phyloP scores from a whole-genome alignment of 2,329 filamentous ascomycete genomes.

The Ambrosiella beaveri region DNA sequence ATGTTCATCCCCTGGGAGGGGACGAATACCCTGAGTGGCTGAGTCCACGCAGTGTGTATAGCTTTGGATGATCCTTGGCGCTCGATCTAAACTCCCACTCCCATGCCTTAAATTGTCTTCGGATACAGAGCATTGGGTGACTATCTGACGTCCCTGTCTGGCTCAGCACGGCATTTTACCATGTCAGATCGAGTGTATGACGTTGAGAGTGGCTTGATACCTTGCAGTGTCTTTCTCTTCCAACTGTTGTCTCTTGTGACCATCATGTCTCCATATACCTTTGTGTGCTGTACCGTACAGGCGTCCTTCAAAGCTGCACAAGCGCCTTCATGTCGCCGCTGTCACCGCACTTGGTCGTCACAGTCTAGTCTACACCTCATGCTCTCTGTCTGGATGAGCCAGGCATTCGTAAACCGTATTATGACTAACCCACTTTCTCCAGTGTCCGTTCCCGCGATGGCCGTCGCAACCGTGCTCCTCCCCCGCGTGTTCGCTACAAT shows the following conservation, averaged over 20 bases:
- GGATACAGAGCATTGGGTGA: background rate
- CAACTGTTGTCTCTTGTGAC: background rate
- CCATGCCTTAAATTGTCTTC: background rate
- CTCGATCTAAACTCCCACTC: slow-evolving; percentile 24
- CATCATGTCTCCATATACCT: background rate
- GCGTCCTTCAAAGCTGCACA: slow-evolving; percentile 9
- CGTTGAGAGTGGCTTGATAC: no score
- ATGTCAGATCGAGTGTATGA: background rate
- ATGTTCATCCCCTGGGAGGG: slow-evolving; percentile 45
- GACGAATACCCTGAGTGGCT: slow-evolving; percentile 35
- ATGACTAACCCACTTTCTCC: slow-evolving; percentile 24
- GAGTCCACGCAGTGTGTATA: slow-evolving; percentile 7
- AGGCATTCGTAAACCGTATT: slow-evolving; percentile 4
- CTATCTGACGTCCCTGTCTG: slow-evolving; percentile 2
- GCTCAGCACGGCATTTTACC: background rate
- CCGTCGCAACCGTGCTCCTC: slow-evolving; percentile 96
- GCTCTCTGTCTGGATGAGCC: background rate
- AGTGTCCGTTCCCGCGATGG: slow-evolving; percentile 96
- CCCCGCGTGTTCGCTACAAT: slow-evolving; percentile 97
- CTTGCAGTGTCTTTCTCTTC: no score
- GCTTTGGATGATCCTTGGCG: slow-evolving; percentile 41
- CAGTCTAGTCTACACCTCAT: background rate
- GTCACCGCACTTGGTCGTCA: background rate
- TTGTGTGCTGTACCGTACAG: background rate
- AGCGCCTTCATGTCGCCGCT: slow-evolving; percentile 6